Percentiles rank a stretch among this genome's conserved stretches.
phyloP scores from a whole-genome alignment of 208 protist species.

The Naegleria fowleri region DNA sequence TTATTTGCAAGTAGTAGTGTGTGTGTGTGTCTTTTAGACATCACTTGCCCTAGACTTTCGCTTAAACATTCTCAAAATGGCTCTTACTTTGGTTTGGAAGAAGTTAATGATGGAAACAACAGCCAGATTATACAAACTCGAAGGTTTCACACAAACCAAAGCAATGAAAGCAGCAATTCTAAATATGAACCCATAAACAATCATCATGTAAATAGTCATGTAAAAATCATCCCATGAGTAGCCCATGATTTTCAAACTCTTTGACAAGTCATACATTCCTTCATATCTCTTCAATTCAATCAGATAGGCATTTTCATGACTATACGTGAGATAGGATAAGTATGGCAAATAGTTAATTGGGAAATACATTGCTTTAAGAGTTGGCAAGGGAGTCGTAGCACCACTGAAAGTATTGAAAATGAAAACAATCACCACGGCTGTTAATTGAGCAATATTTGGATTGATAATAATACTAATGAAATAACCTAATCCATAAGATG shows the following conservation, averaged over 20 bases:
- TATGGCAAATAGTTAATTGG: not conserved
- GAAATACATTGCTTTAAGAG: not conserved
- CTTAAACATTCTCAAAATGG: not conserved
- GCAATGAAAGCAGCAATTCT: not conserved
- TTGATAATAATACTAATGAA: not conserved
- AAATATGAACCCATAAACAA: not conserved
- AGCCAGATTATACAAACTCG: not conserved
- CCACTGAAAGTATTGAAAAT: slow-evolving; percentile 15
- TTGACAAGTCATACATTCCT: not conserved
- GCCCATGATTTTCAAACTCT: not conserved
- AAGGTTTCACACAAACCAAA: not conserved
- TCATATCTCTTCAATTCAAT: slow-evolving; percentile 2
- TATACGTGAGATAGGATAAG: not conserved
- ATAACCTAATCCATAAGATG: slow-evolving; percentile 16
- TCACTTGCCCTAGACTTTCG: not conserved
- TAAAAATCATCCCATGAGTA: not conserved
- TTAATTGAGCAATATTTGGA: slow-evolving; percentile 11
- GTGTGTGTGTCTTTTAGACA: too few relatives aligned
- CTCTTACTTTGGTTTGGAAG: not conserved
- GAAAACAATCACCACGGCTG: slow-evolving; percentile 9
- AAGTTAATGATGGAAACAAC: not conserved
- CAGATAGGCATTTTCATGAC: not conserved
- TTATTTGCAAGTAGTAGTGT: too few relatives aligned
- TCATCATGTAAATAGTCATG: not conserved
- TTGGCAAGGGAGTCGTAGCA: not conserved